Base-by-base conservation (phyloP, 176 grass and related monocot species). In the Aegilops longissima region DNA sequence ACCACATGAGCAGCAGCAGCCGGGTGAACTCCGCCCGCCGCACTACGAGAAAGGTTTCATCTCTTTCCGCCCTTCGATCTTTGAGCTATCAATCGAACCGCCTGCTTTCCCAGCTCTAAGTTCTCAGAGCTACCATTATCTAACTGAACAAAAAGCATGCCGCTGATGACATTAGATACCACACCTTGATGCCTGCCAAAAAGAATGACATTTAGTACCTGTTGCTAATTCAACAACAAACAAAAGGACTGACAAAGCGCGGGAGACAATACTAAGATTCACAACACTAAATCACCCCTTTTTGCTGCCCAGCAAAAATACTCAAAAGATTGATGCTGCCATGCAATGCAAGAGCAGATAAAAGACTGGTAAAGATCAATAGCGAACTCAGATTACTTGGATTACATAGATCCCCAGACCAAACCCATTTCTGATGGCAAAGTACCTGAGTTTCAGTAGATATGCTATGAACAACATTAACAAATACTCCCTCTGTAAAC, bases 111-210 rank as follows among this genome's bases (percentile, higher is more conserved):
- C 25, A 95, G 90, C 58, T 92, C 86, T 73, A 95, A 54, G 16
- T 88, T 81, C 47, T 86, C 77, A 4, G 86, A 95, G 59, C 86
- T 95, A 67, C 93, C 93, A 87, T 85, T 83, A 51, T 95, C 90
- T 61, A 95, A 89, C 58, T 52, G 75, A 66, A 95, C 73, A 61
- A 71, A 59, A 18, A 95, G 65, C 16, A 51, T 87, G 38, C 80
- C 66, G 30, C 77, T 76, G 24, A 84, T 76, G 73, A 95, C 86
- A 79, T 90, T 90, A 0, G 86, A 84, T 64, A 95, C 86, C 49
- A 84, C 77, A 21, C 93, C 93, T 85, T 90, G 90, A 87, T 92
- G 82, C 93, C 93, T 95, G 86, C 80, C 78, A 24, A 67, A 86
- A 17, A 58, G 21, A 10, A 67, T 34, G 10, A 66, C 18, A 56